Conservation (phyloP, 257 asterid species). For the Thymus quinquecostatus region DNA sequence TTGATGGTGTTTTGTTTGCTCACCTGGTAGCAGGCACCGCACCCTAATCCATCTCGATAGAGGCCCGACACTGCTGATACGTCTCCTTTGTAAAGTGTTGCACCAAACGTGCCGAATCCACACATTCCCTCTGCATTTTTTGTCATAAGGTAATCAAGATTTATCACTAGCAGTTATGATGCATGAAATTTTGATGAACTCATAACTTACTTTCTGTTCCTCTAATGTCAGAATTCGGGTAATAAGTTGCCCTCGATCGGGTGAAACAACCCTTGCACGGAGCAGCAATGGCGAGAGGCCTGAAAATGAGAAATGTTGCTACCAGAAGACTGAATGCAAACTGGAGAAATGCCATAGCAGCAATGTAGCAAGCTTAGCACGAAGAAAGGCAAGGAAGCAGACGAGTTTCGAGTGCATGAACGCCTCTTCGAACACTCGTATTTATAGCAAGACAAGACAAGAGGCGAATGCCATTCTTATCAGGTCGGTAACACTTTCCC, state of each 20-base stretch:
- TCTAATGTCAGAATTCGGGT: conserved; percentile 70
- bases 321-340: conserved; percentile 30
- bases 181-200: not conserved
- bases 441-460: conserved; percentile 42
- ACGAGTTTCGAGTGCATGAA: conserved; percentile 34
- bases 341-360: conserved; percentile 39
- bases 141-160: conserved; percentile 5
- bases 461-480: conserved; percentile 19
- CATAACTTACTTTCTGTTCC: conserved; percentile 67
- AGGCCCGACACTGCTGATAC: conserved; percentile 82
- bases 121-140: conserved; percentile 71
- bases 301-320: conserved; percentile 44
- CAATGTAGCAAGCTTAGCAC: conserved; percentile 14
- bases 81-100: conserved; percentile 74
- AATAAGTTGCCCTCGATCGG: conserved; percentile 68
- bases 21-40: conserved; percentile 89
- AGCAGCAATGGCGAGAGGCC: conserved; percentile 43
- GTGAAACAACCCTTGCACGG: conserved; percentile 63
- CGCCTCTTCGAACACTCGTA: conserved; percentile 27
- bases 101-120: conserved; percentile 74
- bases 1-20: conserved; percentile 5
- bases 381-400: conserved; percentile 30
- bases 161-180: not conserved
- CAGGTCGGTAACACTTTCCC: conserved; percentile 18
- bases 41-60: conserved; percentile 70